These are phyloP conservation scores for Rhytidhysteron rufulum DNA, from an alignment of 2,329 filamentous ascomycete genomes.

Conservation along the genomic window DNA sequence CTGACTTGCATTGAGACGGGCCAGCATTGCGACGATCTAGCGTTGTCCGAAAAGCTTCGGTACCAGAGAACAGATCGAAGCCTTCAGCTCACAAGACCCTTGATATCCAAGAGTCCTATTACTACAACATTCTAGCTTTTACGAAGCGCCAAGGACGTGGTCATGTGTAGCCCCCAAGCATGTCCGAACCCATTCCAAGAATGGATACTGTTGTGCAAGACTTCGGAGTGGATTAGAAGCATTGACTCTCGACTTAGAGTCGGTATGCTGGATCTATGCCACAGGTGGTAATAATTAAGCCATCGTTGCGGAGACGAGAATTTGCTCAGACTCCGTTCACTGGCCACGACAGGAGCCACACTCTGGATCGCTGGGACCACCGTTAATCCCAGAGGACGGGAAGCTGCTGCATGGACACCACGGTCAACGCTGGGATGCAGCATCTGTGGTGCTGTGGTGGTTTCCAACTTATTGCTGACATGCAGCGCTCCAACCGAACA, in stretches of 20 bases:
- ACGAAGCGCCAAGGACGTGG: neutral
- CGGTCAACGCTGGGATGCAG: constrained; percentile 8
- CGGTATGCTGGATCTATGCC: neutral
- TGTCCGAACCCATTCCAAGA: neutral
- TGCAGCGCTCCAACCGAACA: constrained; percentile 9
- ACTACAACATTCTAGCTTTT: too few relatives aligned
- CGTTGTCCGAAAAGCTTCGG: neutral
- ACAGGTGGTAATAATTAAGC: constrained; percentile 9
- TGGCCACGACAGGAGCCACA: constrained; percentile 32
- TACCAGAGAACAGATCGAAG: too few relatives aligned
- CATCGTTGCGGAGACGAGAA: constrained; percentile 12
- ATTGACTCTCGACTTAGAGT: neutral
- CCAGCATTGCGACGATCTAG: neutral
- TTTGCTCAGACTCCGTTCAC: constrained; percentile 15
- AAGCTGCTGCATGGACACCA: constrained; percentile 22
- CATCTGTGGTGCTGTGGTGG: constrained; percentile 12
- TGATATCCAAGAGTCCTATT: neutral
- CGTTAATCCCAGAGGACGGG: constrained; percentile 33
- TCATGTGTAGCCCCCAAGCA: neutral
- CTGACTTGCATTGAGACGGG: neutral
- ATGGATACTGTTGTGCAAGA: neutral
- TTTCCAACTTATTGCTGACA: constrained; percentile 20
- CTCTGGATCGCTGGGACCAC: constrained; percentile 29
- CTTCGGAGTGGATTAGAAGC: neutral
- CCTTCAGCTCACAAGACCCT: neutral